Evolutionary conservation across 768 basidiomycete genomes (phyloP), one percentile per base, ranked within the genome.

Genomic region (Boletus huronensis): DNA sequence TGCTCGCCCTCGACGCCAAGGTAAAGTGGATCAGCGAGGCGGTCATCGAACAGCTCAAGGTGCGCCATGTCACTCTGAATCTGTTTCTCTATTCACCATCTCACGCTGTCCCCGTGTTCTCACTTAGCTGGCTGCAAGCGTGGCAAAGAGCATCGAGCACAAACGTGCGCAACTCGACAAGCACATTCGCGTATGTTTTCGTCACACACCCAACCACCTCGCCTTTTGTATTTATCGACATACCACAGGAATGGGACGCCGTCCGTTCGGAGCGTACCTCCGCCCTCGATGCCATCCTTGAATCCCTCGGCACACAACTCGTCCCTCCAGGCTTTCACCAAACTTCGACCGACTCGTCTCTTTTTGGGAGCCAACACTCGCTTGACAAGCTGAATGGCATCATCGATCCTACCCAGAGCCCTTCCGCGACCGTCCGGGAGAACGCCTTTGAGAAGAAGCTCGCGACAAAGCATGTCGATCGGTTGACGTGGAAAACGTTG

Each of bases 281-380:
- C 13, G 78, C 82, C 1, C 77, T 93, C 3, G 90, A 93, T 59
- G 64, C 66, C 26, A 77, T 90, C 31, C 79, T 93, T 7, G 90
- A 92, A 55, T 79, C 84, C 2, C 79, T 93, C 16, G 83, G 87
- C 26, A 64, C 78, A 1, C 90, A 90, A 52, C 73, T 82, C 34
- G 90, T 93, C 17, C 90, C 90, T 0, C 85, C 87, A 1, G 84
- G 84, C 48, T 91, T 92, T 65, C 83, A 92, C 66, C 77, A 86
- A 61, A 77, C 76, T 35, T 72, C 84, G 9, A 71, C 81, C 19
- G 87, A 81, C 60, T 84, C 85, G 0, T 90, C 90, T 3, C 73
- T 90, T n/a, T 93, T 93, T 59, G 87, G 90, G 9, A 85, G 85
- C 57, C 90, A 90, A 58, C 77, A 81, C 54, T 82, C 82, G 0